Evolutionary conservation across 106 monocot species (phyloP), one percentile per base, ranked within the genome.

Genomic region (Apostasia shenzhenica): DNA sequence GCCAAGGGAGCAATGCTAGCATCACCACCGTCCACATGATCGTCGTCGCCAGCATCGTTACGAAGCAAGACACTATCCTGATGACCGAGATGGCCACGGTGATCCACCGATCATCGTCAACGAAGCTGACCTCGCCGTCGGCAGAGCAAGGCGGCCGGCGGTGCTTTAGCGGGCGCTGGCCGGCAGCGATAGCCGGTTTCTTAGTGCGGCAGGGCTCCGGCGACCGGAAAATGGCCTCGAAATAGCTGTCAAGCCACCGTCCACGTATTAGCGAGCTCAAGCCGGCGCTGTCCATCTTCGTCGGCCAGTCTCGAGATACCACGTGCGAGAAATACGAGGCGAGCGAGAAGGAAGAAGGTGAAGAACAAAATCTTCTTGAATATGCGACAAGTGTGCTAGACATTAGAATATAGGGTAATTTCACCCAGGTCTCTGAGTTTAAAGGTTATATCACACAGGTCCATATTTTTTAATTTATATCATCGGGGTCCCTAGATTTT

Each of bases 1-100:
- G 81, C 76, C 81, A 81, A 2, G 77, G 82, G 12, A 82, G 68
- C 14, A 82, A 73, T 14, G 74, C 42, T 47, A 82, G 38, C 82
- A 82, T 82, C 41, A 82, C 50, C 43, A 77, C 14, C 13, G 77
- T 73, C 82, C 82, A 82, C n/a, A 77, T 41, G 37, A 63, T 43
- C 39, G 82, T 82, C 49, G 77, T 82, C 69, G 39, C 69, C 73
- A 59, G 51, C 82, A 82, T 77, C 69, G 77, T 51, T 57, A 74
- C 14, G 56, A 82, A 77, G 46, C 82, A 82, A 0, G 45, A 68
- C 5, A 70, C 77, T 26, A 82, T 55, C 77, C 76, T 82, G 6
- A 59, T 14, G 3, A 41, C 68, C 55, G 82, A 73, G 5, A 74
- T 41, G 2, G 54, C 1, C 43, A 67, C 55, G 1, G 77, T 65